Conservation (phyloP, 331 rosid species). For the Acacia concinna region DNA sequence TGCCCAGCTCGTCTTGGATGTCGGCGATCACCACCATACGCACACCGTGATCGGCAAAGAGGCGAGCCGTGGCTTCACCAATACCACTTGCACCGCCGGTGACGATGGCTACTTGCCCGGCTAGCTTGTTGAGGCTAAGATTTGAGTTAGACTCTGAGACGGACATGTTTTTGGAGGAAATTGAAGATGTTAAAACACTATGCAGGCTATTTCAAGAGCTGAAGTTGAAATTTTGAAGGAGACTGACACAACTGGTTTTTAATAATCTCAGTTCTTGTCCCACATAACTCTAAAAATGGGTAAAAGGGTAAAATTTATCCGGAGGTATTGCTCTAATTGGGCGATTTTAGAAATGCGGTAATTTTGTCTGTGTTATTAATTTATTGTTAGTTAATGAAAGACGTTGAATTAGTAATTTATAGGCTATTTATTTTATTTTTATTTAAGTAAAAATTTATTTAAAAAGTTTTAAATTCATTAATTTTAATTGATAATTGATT, state of each 20-base stretch:
- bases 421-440: too few species aligned
- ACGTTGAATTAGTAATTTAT: too few species aligned
- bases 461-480: too few species aligned
- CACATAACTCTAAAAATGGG: neutral
- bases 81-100: conserved; percentile 42
- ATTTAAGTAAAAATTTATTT: too few species aligned
- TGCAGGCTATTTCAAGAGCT: too few species aligned
- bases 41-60: conserved; percentile 49
- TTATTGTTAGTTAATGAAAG: too few species aligned
- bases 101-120: conserved; percentile 31
- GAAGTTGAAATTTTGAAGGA: neutral
- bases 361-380: too few species aligned
- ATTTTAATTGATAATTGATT: too few species aligned
- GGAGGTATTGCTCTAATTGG: too few species aligned
- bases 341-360: too few species aligned
- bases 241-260: neutral
- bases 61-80: conserved; percentile 36
- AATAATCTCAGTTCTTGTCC: too few species aligned
- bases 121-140: neutral
- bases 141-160: neutral
- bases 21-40: conserved; percentile 54
- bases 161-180: neutral
- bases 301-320: too few species aligned
- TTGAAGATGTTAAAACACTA: neutral
- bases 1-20: conserved; percentile 59